Percentiles rank a stretch among this genome's conserved stretches.
Evolutionary conservation across 148 eudicot genomes (phyloP).

Genomic region (Vaccinium darrowii): DNA sequence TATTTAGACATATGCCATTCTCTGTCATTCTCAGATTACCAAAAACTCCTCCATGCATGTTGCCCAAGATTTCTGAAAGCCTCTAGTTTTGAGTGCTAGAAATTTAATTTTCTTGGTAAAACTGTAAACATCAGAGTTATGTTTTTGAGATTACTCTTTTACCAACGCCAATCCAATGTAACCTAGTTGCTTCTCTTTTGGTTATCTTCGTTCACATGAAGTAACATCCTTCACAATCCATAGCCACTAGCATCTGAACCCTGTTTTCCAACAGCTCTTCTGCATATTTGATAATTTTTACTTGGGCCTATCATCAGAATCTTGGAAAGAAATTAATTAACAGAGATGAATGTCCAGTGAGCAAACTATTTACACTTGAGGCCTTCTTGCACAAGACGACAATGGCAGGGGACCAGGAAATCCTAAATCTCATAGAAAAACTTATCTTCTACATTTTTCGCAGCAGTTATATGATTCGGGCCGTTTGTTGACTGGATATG

Average conservation of each 20-base stretch:
- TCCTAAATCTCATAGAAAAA: not conserved
- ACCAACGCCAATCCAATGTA: not conserved
- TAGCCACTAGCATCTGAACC: not conserved
- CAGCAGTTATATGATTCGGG: too few relatives aligned
- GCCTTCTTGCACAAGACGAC: not conserved
- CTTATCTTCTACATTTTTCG: not conserved
- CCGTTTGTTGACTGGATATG: too few relatives aligned
- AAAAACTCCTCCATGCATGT: not conserved
- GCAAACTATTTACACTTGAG: not conserved
- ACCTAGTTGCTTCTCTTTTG: not conserved
- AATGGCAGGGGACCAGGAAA: not conserved
- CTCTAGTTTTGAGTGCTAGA: not conserved
- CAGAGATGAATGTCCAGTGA: not conserved
- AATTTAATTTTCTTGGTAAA: not conserved
- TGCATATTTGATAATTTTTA: not conserved
- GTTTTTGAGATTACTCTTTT: not conserved
- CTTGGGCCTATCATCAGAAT: not conserved
- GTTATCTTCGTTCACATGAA: not conserved
- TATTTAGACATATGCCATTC: not conserved
- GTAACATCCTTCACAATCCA: not conserved
- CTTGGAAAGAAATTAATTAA: not conserved
- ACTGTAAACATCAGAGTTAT: not conserved
- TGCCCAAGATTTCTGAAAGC: not conserved
- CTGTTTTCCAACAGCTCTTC: not conserved
- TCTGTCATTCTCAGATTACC: not conserved